Evolutionary conservation across 108 stramenopile genomes (phyloP), one percentile per base, ranked within the genome.

Genomic region (Conticribra guillardii): DNA sequence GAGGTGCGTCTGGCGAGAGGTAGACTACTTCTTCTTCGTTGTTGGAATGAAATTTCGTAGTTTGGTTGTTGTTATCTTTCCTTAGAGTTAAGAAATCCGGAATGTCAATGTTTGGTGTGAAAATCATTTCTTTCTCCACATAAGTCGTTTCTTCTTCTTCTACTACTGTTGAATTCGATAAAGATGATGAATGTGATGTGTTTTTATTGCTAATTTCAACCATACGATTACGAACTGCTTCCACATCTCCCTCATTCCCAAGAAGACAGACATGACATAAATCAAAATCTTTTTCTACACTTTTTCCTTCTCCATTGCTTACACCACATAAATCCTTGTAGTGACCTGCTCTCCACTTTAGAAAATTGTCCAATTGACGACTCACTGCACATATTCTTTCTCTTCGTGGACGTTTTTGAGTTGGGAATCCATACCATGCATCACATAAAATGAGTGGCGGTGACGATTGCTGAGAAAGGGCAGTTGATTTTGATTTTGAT

Each of bases 371-470:
- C 15, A 94, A 16, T 49, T 94, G 93, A 22, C 72, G 73, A 18
- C 88, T 59, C 41, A 94, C 83, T 1, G 93, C 90, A n/a, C 69
- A 33, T 0, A 91, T 71, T 64, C 87, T 71, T 85, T 94, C 93
- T 47, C 56, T 74, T 29, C 90, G 75, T 18, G 90, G 87, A 14
- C 87, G 74, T 28, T 67, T 80, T 67, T 94, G 87, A 54, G 65
- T 57, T n/a, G 93, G 93, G 34, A 91, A 85, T 17, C 93, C 93
- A 54, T 90, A 94, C 33, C 87, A 89, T 19, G 86, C 85, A 70
- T 94, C 93, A 33, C 89, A 91, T 31, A 91, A 19, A 11, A 92
- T 76, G 33, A 77, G 59, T 28, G 73, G 59, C 29, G 62, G 47
- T 47, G 47, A n/a, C 57, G 54, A 24, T 31, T 59, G 19, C 30